Evolutionary conservation across 2,329 filamentous ascomycete genomes (phyloP).

Genomic region (Pyricularia sp.): DNA sequence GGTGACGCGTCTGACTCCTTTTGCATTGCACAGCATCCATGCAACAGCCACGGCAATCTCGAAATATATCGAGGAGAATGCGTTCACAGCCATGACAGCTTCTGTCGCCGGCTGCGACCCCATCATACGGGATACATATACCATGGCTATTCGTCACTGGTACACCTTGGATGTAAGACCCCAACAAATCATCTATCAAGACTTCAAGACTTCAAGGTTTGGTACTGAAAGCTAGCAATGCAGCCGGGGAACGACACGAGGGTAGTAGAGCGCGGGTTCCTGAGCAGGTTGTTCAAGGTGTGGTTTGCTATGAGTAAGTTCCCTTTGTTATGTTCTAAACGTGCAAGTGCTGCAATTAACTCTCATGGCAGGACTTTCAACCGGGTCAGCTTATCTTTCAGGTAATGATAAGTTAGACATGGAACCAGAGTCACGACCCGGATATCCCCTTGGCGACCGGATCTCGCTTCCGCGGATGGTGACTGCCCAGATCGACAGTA

Average conservation of each 20-base stretch:
- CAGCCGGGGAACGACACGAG: neutral
- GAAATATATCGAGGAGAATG: slow-evolving; percentile 24
- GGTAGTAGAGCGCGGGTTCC: slow-evolving; percentile 16
- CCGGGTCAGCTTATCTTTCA: slow-evolving; percentile 32
- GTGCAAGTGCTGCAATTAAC: neutral
- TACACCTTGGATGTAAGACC: slow-evolving; percentile 8
- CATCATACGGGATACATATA: slow-evolving; percentile 21
- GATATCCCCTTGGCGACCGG: slow-evolving; percentile 25
- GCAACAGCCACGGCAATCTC: slow-evolving; percentile 23
- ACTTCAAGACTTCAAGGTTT: neutral
- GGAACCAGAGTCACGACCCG: slow-evolving; percentile 22
- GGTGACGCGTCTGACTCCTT: slow-evolving; percentile 23
- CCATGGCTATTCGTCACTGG: slow-evolving; percentile 16
- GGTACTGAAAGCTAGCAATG: neutral
- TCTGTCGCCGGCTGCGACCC: slow-evolving; percentile 14
- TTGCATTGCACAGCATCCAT: slow-evolving; percentile 29
- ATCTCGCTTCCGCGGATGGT: slow-evolving; percentile 33
- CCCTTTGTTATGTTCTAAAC: neutral
- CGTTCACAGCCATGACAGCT: slow-evolving; percentile 18
- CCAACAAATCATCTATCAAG: neutral
- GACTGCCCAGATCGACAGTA: slow-evolving; percentile 34
- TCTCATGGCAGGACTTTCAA: slow-evolving; percentile 28
- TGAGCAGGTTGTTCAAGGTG: slow-evolving; percentile 31
- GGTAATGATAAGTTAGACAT: slow-evolving; percentile 31
- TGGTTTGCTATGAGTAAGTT: slow-evolving; percentile 38